Evolutionary conservation across 345 rosid species (phyloP), one percentile per base, ranked within the genome.

Genomic region (Cardamine occulta): DNA sequence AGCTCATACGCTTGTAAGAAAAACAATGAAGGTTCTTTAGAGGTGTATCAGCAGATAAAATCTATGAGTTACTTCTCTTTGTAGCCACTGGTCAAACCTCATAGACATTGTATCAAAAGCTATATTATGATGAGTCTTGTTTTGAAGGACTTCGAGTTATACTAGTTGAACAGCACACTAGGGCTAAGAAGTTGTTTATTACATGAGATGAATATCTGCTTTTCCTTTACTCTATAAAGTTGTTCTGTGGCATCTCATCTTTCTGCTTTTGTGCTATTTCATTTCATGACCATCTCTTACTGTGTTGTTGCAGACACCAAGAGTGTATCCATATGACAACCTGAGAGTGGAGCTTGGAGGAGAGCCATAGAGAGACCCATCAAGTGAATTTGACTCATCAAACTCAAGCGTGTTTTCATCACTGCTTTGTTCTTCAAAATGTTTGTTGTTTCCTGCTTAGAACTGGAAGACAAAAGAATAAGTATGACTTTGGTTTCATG

Each of bases 291-390:
- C 1, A 48, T 72, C 24, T 55, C 10, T 61, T 72, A n/a, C 49
- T 70, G 57, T 81, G 39, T 73, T 79, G 59, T 29, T 68, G 67
- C 85, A 95, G 99, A 67, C 93, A 12, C 97, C 97, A 5, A 91
- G 90, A 82, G 98, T 89, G 14, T 95, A 88, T 74, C 98, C 98
- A 6, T 95, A 90, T 54, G 96, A 95, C 86, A 92, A 95, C 85
- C 81, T 95, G 74, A 88, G 89, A 57, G 97, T 86, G 76, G 98
- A 95, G 89, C 99, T 95, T 63, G 99, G 99, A 14, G 96, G 94
- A 80, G 97, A 92, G 75, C 94, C 96, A 42, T 84, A 84, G 80
- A 74, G 80, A 74, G 31, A 54, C 64, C 24, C 21, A 59, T 23
- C 55, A 34, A 32, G 52, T 60, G 44, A 40, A 40, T 53, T 39